Evolutionary conservation across 441 rosid species (phyloP).

Genomic region (Eugenia klotzschiana): DNA sequence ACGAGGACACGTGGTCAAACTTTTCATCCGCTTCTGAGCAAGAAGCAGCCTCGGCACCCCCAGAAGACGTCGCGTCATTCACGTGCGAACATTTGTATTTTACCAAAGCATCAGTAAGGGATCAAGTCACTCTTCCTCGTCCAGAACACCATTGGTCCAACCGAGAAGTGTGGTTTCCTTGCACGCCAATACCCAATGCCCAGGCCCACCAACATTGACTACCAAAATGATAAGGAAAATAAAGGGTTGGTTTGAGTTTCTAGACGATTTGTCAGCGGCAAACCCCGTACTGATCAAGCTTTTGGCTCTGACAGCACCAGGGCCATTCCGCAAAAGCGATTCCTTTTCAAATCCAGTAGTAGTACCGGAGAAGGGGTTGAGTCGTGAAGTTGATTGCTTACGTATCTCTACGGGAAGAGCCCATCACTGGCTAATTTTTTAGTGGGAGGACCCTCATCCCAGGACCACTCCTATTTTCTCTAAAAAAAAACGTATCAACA

Average conservation of each 20-base stretch:
- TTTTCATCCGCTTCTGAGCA: not conserved
- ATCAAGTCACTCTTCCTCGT: not conserved
- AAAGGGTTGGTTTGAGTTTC: not conserved
- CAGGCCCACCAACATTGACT: not conserved
- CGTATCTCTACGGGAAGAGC: not conserved
- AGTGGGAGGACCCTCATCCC: not conserved
- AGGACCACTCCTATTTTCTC: not conserved
- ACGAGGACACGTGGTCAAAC: not conserved
- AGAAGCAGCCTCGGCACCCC: not conserved
- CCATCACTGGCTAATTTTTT: not conserved
- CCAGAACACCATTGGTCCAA: not conserved
- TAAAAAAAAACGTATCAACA: not conserved
- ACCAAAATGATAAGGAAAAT: not conserved
- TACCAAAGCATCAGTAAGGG: not conserved
- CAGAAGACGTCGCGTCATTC: not conserved
- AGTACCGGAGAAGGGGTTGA: not conserved
- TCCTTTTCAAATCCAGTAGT: not conserved
- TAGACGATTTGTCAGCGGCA: not conserved
- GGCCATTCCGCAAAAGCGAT: not conserved
- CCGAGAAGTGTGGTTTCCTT: not conserved
- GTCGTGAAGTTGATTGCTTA: not conserved
- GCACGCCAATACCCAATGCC: not conserved
- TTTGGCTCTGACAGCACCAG: not conserved
- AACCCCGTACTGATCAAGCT: not conserved
- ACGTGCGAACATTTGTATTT: not conserved